Evolutionary conservation across 192 early-diverging fungal species (phyloP).

Genomic region (Podila horticola): DNA sequence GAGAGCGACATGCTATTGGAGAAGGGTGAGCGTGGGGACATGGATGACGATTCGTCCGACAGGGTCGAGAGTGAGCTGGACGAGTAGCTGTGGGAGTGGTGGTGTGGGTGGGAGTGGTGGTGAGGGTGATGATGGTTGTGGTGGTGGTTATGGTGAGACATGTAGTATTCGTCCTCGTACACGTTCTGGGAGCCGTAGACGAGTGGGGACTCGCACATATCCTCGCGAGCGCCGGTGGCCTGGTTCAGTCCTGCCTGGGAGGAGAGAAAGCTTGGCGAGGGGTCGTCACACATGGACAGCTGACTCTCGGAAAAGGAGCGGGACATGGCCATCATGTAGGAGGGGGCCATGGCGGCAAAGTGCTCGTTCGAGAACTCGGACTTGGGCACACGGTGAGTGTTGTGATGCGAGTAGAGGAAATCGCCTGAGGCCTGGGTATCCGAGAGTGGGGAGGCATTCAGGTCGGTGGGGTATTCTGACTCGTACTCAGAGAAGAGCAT

Average conservation of each 20-base stretch:
- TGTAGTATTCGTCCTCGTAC: constrained; percentile 19
- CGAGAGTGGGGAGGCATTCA: constrained; percentile 2
- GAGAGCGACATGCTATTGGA: constrained; percentile 17
- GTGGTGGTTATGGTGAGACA: constrained; percentile 4
- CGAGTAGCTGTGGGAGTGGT: constrained; percentile 35
- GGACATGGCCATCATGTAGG: constrained; percentile 42
- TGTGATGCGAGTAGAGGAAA: constrained; percentile 10
- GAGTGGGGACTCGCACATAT: constrained; percentile 30
- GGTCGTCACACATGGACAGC: constrained; percentile 10
- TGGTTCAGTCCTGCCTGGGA: constrained; percentile 9
- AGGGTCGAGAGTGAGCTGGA: constrained; percentile 33
- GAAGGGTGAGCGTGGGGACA: constrained; percentile 40
- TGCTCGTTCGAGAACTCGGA: constrained; percentile 35
- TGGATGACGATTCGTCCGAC: constrained; percentile 23
- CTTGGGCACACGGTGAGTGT: constrained; percentile 6
- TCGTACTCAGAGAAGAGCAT: background rate
- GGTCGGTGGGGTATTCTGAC: background rate
- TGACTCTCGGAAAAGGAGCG: constrained; percentile 39
- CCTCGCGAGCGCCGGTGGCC: constrained; percentile 3
- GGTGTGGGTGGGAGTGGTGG: constrained; percentile 13
- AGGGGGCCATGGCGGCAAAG: constrained; percentile 24
- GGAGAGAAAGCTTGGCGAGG: constrained; percentile 5
- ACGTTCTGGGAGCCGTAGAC: constrained; percentile 32
- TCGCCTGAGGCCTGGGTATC: constrained; percentile 27
- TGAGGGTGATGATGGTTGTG: background rate